phyloP scores from a whole-genome alignment of 1,284 basidiomycete species.

The Sanghuangporus baumii region DNA sequence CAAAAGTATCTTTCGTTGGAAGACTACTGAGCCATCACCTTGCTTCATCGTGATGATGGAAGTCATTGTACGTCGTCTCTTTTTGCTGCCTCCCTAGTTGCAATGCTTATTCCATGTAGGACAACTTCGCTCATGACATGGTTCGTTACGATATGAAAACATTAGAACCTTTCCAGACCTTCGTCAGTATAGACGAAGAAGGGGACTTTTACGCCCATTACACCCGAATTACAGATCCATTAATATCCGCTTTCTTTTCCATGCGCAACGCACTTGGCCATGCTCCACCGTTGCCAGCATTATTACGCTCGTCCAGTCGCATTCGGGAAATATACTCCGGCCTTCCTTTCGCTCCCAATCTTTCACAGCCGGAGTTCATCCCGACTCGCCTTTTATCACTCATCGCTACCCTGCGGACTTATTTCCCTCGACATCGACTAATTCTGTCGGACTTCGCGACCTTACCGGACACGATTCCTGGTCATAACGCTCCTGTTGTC shows the following conservation, averaged over 20 bases:
- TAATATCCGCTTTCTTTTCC: slow-evolving; percentile 69
- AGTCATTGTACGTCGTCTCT: slow-evolving; percentile 71
- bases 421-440: slow-evolving; percentile 89
- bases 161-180: slow-evolving; percentile 77
- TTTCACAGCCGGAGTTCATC: slow-evolving; percentile 86
- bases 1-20: slow-evolving; percentile 87
- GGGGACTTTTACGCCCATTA: slow-evolving; percentile 89
- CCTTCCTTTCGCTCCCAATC: slow-evolving; percentile 88
- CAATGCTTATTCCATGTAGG: slow-evolving; percentile 39
- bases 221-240: slow-evolving; percentile 79
- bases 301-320: slow-evolving; percentile 48
- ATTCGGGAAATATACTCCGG: slow-evolving; percentile 60
- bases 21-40: slow-evolving; percentile 68
- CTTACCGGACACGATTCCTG: slow-evolving; percentile 82
- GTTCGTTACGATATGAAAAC: slow-evolving; percentile 83
- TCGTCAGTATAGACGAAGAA: slow-evolving; percentile 75
- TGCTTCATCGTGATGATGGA: slow-evolving; percentile 95
- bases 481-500: slow-evolving; percentile 89
- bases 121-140: slow-evolving; percentile 97
- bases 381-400: slow-evolving; percentile 91
- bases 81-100: background rate
- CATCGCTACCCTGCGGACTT: slow-evolving; percentile 73
- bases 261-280: slow-evolving; percentile 55
- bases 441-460: slow-evolving; percentile 90
- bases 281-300: slow-evolving; percentile 47